Percentiles rank a stretch among this genome's conserved stretches.
Conservation (phyloP, 2,329 filamentous ascomycete genomes). For the Penicillium decumbens region DNA sequence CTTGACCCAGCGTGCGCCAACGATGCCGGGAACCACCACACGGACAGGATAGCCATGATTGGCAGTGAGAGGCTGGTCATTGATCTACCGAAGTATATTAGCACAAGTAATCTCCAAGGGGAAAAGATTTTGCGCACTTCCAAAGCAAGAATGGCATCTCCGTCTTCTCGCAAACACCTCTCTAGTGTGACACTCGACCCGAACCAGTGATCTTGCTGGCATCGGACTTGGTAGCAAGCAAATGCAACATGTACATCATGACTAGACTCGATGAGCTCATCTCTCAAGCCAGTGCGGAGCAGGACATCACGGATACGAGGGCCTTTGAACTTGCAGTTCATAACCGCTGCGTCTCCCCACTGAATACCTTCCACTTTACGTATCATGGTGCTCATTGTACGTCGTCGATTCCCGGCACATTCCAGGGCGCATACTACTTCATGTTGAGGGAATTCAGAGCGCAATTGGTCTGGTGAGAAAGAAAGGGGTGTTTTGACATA, state of each 20-base stretch:
- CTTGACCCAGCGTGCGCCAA: constrained; percentile 53
- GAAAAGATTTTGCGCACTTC: constrained; percentile 33
- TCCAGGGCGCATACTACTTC: constrained; percentile 55
- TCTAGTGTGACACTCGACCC: constrained; percentile 52
- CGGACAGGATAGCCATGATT: constrained; percentile 53
- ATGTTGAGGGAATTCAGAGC: constrained; percentile 49
- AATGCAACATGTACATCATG: constrained; percentile 51
- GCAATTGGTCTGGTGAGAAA: constrained; percentile 47
- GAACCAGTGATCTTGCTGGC: constrained; percentile 57
- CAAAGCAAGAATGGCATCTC: constrained; percentile 48
- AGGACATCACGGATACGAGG: constrained; percentile 53
- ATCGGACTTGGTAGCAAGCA: constrained; percentile 50
- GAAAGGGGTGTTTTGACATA: constrained; percentile 43
- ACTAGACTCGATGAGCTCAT: constrained; percentile 18
- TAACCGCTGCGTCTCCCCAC: constrained; percentile 57
- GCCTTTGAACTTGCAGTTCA: constrained; percentile 57
- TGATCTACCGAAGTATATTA: constrained; percentile 40
- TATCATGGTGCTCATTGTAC: constrained; percentile 57
- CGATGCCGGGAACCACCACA: constrained; percentile 50
- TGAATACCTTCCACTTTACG: constrained; percentile 58
- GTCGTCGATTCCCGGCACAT: constrained; percentile 58
- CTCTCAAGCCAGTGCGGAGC: constrained; percentile 41
- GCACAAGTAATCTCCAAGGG: too few species aligned
- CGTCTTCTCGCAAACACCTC: constrained; percentile 42
- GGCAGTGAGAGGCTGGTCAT: constrained; percentile 44